Evolutionary conservation across 257 asterid genomes (phyloP).

Genomic region (Solanum pinnatisectum): DNA sequence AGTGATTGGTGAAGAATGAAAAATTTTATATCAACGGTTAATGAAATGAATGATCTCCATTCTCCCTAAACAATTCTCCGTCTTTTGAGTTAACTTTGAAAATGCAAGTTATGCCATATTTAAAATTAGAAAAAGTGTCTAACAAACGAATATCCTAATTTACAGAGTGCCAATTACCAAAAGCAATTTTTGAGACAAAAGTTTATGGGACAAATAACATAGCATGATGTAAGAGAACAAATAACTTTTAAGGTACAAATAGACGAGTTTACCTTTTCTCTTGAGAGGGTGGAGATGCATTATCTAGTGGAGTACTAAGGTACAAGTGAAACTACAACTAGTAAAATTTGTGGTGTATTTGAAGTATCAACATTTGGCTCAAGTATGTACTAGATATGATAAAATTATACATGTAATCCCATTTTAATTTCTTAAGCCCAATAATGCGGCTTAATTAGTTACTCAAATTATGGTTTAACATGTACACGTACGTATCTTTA

Average conservation of each 20-base stretch:
- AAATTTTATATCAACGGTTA: accelerated
- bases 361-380: background rate
- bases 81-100: too few relatives aligned
- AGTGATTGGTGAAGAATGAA: too few relatives aligned
- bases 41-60: too few relatives aligned
- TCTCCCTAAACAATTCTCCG: too few relatives aligned
- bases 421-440: background rate
- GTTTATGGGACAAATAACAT: background rate
- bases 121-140: background rate
- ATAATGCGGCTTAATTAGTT: background rate
- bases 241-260: background rate
- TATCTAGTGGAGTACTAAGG: background rate
- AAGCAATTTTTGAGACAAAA: background rate
- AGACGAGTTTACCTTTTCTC: background rate
- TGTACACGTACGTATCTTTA: background rate
- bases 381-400: background rate
- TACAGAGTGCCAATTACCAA: background rate
- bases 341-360: background rate
- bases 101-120: too few relatives aligned
- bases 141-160: background rate
- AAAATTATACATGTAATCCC: background rate
- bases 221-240: background rate
- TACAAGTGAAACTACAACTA: background rate
- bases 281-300: background rate
- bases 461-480: background rate